Conservation (phyloP, 2,329 filamentous ascomycete species). For the Ophiosphaerella herpotricha region DNA sequence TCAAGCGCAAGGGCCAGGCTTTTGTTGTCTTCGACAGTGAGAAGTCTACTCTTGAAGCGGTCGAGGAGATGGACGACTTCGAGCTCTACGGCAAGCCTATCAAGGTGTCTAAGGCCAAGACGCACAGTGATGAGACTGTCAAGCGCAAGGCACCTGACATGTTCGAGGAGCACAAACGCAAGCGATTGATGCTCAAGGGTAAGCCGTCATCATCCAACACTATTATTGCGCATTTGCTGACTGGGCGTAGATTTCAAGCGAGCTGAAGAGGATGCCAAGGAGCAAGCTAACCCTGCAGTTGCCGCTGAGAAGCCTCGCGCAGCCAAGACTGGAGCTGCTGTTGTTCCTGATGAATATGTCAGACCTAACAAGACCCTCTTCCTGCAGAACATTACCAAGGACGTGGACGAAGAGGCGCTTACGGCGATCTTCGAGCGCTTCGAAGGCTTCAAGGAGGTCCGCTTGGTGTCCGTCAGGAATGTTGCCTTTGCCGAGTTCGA, state of each 20-base stretch:
- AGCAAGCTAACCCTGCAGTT: slow-evolving; percentile 70
- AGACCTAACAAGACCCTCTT: slow-evolving; percentile 97
- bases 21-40: slow-evolving; percentile 87
- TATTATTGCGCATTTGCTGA: slow-evolving; percentile 16
- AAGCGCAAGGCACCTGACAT: slow-evolving; percentile 76
- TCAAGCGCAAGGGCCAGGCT: slow-evolving; percentile 92
- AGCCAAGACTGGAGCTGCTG: slow-evolving; percentile 69
- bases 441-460: slow-evolving; percentile 91
- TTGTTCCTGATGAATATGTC: slow-evolving; percentile 96
- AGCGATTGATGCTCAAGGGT: slow-evolving; percentile 90
- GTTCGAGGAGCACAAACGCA: slow-evolving; percentile 83
- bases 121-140: slow-evolving; percentile 86
- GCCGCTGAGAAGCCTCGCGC: slow-evolving; percentile 60
- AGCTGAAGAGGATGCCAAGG: slow-evolving; percentile 78
- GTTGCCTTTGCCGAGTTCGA: slow-evolving; percentile 98
- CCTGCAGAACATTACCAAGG: slow-evolving; percentile 87
- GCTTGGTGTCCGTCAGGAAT: slow-evolving; percentile 83
- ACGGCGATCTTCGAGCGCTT: slow-evolving; percentile 83
- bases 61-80: slow-evolving; percentile 90
- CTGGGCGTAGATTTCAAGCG: slow-evolving; percentile 69
- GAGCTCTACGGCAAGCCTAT: slow-evolving; percentile 92
- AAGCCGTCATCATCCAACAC: slow-evolving; percentile 42
- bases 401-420: slow-evolving; percentile 80
- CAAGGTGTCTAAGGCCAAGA: slow-evolving; percentile 79
- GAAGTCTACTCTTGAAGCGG: slow-evolving; percentile 78